Conservation (phyloP, 306 rosid genomes). For the Fragaria nilgerrensis region DNA sequence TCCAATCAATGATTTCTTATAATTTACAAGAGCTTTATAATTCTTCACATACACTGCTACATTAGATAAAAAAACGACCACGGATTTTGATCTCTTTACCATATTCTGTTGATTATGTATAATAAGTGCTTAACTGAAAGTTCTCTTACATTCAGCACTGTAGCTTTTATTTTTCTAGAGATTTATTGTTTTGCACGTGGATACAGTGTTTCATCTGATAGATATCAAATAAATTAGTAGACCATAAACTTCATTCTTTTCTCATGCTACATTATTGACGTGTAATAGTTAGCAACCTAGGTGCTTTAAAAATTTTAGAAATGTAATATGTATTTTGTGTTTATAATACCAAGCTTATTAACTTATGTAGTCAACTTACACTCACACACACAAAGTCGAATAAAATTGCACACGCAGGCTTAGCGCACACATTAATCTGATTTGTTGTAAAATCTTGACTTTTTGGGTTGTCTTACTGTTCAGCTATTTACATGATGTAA, state of each 20-base stretch:
- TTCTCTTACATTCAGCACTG: not conserved
- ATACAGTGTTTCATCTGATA: not conserved
- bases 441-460: slow-evolving; percentile 13
- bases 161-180: not conserved
- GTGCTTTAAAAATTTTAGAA: not conserved
- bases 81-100: not conserved
- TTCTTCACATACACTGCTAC: not conserved
- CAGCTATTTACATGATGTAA: slow-evolving; percentile 87
- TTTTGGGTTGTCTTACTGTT: slow-evolving; percentile 21
- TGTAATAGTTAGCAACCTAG: not conserved
- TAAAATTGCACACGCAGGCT: not conserved
- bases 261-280: not conserved
- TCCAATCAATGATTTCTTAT: slow-evolving; percentile 8
- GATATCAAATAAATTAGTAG: not conserved
- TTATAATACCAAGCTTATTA: not conserved
- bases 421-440: not conserved
- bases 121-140: not conserved
- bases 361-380: not conserved
- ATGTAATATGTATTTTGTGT: not conserved
- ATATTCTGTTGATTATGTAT: not conserved
- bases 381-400: not conserved
- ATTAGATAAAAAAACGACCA: not conserved
- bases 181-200: not conserved
- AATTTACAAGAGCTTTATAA: not conserved
- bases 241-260: not conserved